Percentiles rank a stretch among this genome's conserved stretches.
Evolutionary conservation across 805 yeast genomes (phyloP).

Genomic region (Yarrowia keelungensis): DNA sequence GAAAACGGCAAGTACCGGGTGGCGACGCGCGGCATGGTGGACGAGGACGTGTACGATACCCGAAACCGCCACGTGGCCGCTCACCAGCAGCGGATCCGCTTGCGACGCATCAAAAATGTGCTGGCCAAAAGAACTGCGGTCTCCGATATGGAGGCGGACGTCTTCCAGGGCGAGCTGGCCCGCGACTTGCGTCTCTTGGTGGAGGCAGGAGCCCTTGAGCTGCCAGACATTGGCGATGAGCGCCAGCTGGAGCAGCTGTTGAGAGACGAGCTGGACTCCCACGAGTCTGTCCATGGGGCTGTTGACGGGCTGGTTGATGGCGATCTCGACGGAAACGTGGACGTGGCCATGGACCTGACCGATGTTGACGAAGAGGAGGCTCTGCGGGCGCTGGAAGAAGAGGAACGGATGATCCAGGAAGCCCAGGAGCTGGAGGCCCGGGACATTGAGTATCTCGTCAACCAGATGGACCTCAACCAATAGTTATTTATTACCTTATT

Average conservation of each 20-base stretch:
- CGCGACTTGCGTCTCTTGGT: conserved; percentile 38
- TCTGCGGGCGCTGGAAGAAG: not conserved
- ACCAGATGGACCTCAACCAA: conserved; percentile 30
- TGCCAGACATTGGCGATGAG: conserved; percentile 34
- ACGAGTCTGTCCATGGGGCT: conserved; percentile 24
- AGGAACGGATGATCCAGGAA: conserved; percentile 23
- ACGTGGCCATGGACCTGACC: conserved; percentile 25
- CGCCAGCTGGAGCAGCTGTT: conserved; percentile 24
- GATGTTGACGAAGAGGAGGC: conserved; percentile 1
- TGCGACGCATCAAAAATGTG: conserved; percentile 38
- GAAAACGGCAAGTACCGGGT: conserved; percentile 38
- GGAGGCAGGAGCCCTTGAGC: conserved; percentile 28
- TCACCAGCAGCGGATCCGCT: conserved; percentile 27
- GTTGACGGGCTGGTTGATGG: conserved; percentile 29
- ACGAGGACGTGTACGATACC: conserved; percentile 28
- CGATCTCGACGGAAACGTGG: conserved; percentile 34
- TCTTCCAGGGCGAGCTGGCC: conserved; percentile 20
- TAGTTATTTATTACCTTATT: not conserved
- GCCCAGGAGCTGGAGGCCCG: conserved; percentile 35
- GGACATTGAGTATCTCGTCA: conserved; percentile 27
- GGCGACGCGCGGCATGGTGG: conserved; percentile 35
- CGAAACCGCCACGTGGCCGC: conserved; percentile 35
- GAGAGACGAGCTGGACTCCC: conserved; percentile 26
- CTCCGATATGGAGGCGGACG: conserved; percentile 36
- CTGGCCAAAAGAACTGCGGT: conserved; percentile 23